Conservation (phyloP, 306 rosid species). For the Lotus japonicus region DNA sequence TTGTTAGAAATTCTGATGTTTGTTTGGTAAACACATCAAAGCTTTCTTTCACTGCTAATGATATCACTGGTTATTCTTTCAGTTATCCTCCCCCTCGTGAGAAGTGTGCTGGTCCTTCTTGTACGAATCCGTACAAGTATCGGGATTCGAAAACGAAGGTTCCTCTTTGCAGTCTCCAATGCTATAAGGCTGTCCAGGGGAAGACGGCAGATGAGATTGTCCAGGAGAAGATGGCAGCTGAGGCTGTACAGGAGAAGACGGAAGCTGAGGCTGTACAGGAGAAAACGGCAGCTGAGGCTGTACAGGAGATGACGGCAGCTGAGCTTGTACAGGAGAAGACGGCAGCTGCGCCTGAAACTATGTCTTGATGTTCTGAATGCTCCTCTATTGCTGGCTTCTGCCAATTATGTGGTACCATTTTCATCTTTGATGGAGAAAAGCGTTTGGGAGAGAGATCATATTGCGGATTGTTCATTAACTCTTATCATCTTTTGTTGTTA, state of each 20-base stretch:
- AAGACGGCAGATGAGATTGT: background rate
- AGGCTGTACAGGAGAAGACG: constrained; percentile 30
- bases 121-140: constrained; percentile 74
- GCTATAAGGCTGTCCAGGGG: constrained; percentile 71
- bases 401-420: constrained; percentile 19
- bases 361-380: constrained; percentile 27
- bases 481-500: background rate
- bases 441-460: constrained; percentile 15
- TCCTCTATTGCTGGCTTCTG: background rate
- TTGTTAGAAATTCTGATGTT: background rate
- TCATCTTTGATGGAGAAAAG: constrained; percentile 15
- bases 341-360: constrained; percentile 21
- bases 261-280: constrained; percentile 28
- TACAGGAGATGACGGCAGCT: constrained; percentile 42
- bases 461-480: constrained; percentile 22
- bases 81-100: constrained; percentile 92
- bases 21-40: constrained; percentile 1
- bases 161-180: constrained; percentile 89
- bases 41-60: constrained; percentile 7
- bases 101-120: constrained; percentile 74
- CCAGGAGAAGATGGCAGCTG: constrained; percentile 27
- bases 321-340: constrained; percentile 29
- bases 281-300: constrained; percentile 14
- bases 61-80: constrained; percentile 23
- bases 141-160: constrained; percentile 80